These are phyloP conservation scores for Tylopilus rubrobrunneus DNA, from an alignment of 768 basidiomycete species.

Conservation along the genomic window DNA sequence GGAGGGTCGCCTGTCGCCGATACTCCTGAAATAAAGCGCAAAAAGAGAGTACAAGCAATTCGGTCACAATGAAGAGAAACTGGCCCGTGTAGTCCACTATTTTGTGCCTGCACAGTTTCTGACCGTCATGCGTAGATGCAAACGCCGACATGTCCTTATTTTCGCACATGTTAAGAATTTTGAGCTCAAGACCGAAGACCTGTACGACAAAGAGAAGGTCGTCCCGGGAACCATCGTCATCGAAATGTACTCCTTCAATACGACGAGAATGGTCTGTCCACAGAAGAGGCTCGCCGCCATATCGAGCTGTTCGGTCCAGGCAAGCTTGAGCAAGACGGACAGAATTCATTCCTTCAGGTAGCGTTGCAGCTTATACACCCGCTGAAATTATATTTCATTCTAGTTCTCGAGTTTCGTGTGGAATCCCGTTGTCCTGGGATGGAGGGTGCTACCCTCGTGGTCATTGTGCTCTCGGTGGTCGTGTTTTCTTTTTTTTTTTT, in stretches of 20 bases:
- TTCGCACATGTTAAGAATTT: slow-evolving; percentile 44
- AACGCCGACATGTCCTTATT: slow-evolving; percentile 74
- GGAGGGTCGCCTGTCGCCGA: slow-evolving; percentile 38
- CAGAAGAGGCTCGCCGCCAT: slow-evolving; percentile 77
- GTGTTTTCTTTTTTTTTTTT: too few species aligned
- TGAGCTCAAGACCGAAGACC: slow-evolving; percentile 86
- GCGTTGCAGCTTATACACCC: slow-evolving; percentile 5
- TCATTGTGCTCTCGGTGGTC: slow-evolving; percentile 89
- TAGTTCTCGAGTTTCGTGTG: slow-evolving; percentile 98
- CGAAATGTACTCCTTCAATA: slow-evolving; percentile 97
- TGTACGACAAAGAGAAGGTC: slow-evolving; percentile 99
- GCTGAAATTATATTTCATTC: too few species aligned
- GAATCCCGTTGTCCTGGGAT: slow-evolving; percentile 99
- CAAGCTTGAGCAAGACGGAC: slow-evolving; percentile 87
- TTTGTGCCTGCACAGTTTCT: neutral
- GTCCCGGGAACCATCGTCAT: slow-evolving; percentile 96
- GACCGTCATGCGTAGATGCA: slow-evolving; percentile 49
- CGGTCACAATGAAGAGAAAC: slow-evolving; percentile 63
- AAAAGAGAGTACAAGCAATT: slow-evolving; percentile 90
- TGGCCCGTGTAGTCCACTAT: slow-evolving; percentile 51
- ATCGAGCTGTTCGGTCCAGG: slow-evolving; percentile 94
- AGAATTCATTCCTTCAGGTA: slow-evolving; percentile 88
- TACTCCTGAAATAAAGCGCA: slow-evolving; percentile 40
- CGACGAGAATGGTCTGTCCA: slow-evolving; percentile 70
- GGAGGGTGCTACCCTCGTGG: slow-evolving; percentile 93